A percentile compares a stretch with the other conserved stretches of the same genome.
phyloP scores from a whole-genome alignment of 257 asterid genomes.

The Nicotiana tabacum region DNA sequence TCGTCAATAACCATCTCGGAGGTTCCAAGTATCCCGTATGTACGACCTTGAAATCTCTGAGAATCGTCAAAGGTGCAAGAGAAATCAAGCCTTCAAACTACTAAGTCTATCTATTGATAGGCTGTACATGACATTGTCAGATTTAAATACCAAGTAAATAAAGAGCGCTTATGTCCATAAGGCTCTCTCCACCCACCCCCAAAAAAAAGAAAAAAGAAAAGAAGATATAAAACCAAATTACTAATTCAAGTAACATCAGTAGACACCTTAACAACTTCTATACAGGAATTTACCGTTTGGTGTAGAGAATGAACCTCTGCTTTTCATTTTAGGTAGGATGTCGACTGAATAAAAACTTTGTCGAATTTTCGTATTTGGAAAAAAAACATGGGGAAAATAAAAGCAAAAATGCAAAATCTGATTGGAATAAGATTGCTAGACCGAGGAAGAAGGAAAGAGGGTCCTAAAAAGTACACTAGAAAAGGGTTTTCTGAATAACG shows the following conservation, averaged over 20 bases:
- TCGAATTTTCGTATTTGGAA: background rate
- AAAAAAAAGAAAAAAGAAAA: no score
- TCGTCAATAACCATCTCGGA: conserved; percentile 60
- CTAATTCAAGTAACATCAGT: background rate
- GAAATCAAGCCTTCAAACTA: background rate
- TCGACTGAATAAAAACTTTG: background rate
- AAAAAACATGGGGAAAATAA: background rate
- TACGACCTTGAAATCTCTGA: conserved; percentile 87
- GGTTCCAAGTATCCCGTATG: conserved; percentile 70
- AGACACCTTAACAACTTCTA: background rate
- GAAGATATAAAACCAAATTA: background rate
- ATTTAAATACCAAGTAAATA: background rate
- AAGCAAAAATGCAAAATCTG: background rate
- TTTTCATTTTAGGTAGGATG: background rate
- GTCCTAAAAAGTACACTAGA: background rate
- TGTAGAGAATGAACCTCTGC: background rate
- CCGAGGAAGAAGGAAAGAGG: background rate
- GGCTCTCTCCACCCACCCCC: background rate
- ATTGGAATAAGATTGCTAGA: background rate
- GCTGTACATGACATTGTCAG: background rate
- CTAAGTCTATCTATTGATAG: background rate
- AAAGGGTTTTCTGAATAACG: background rate
- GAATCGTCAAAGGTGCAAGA: conserved; percentile 11
- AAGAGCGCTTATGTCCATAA: background rate
- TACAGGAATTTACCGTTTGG: background rate